A percentile compares a stretch with the other conserved stretches of the same genome.
These are phyloP conservation scores for Candida vartiovaarae DNA, from an alignment of 805 yeast genomes.

Conservation along the genomic window DNA sequence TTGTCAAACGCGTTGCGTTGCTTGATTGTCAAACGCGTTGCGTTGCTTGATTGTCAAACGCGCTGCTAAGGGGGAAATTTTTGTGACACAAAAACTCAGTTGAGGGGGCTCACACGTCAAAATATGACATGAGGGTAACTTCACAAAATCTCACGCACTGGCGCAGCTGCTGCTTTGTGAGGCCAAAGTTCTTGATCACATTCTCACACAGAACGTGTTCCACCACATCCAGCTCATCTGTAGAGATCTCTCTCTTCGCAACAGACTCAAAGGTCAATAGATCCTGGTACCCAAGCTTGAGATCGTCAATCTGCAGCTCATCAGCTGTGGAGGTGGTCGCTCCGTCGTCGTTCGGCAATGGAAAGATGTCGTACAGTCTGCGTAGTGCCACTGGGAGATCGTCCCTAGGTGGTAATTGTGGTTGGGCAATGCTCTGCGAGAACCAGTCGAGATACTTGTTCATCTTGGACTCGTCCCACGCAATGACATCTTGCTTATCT, in stretches of 20 bases:
- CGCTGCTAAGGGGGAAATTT: too few relatives aligned
- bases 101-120: too few relatives aligned
- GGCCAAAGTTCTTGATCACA: slow-evolving; percentile 12
- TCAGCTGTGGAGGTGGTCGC: not conserved
- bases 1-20: too few relatives aligned
- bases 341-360: slow-evolving; percentile 3
- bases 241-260: not conserved
- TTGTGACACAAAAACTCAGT: too few relatives aligned
- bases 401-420: slow-evolving; percentile 20
- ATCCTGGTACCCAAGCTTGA: too few relatives aligned
- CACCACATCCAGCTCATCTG: slow-evolving; percentile 1
- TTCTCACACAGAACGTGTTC: slow-evolving; percentile 8
- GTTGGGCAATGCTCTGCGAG: slow-evolving; percentile 26
- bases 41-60: too few relatives aligned
- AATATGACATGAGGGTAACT: not conserved
- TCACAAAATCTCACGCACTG: not conserved
- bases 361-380: slow-evolving; percentile 21
- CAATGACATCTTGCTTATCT: slow-evolving; percentile 28
- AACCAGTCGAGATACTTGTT: slow-evolving; percentile 47
- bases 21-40: too few relatives aligned
- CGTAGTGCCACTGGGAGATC: slow-evolving; percentile 11
- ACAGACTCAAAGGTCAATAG: too few relatives aligned
- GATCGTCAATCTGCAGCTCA: too few relatives aligned
- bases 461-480: slow-evolving; percentile 42
- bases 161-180: slow-evolving; percentile 4